A percentile compares a stretch with the other conserved stretches of the same genome.
phyloP scores from a whole-genome alignment of 176 grass and related monocot species.

The Pontederia crassipes region DNA sequence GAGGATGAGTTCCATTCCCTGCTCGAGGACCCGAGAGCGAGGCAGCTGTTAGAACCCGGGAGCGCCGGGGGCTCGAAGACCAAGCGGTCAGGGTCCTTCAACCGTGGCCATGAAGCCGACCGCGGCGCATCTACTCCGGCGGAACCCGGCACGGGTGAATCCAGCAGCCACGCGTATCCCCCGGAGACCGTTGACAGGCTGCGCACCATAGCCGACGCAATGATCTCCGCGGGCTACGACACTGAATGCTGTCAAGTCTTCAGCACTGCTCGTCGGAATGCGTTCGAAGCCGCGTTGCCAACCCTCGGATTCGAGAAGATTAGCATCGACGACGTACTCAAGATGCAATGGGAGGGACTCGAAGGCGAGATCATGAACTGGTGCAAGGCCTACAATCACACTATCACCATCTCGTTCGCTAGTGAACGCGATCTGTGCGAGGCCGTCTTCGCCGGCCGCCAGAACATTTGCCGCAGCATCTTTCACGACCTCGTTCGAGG shows the following conservation, averaged over 20 bases:
- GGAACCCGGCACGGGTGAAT: neutral
- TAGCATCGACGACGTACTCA: conserved; percentile 9
- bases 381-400: conserved; percentile 57
- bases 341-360: conserved; percentile 8
- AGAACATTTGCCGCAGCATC: conserved; percentile 6
- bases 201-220: neutral
- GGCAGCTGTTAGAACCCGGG: conserved; percentile 13
- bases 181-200: conserved; percentile 30
- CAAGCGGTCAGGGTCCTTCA: conserved; percentile 27
- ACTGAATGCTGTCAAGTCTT: conserved; percentile 17
- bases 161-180: conserved; percentile 20
- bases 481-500: conserved; percentile 33
- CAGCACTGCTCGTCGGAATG: conserved; percentile 3
- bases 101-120: conserved; percentile 28
- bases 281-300: conserved; percentile 4
- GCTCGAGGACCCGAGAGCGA: conserved; percentile 36
- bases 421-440: conserved; percentile 45
- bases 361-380: conserved; percentile 25
- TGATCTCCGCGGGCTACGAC: conserved; percentile 5
- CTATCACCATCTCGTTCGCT: conserved; percentile 27
- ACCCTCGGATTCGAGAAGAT: conserved; percentile 10
- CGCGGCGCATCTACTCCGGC: conserved; percentile 15
- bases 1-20: conserved; percentile 72
- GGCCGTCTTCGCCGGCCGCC: conserved; percentile 35
- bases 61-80: conserved; percentile 3